These are phyloP conservation scores for Gillenia trifoliata DNA, from an alignment of 306 rosid genomes.

Conservation along the genomic window DNA sequence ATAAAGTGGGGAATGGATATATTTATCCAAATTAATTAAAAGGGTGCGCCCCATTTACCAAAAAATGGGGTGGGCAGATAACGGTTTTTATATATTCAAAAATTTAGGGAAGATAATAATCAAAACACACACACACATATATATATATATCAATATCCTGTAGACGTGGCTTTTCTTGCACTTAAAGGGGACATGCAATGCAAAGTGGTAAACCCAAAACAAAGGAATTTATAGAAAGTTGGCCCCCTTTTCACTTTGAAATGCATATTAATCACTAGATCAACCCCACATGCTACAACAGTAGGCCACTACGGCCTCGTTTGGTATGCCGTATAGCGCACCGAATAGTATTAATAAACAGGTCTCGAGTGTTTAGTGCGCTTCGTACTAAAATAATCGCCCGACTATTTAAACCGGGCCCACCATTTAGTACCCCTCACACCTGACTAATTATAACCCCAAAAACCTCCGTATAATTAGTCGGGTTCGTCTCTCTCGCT, in stretches of 20 bases:
- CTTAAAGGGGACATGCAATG: slow-evolving; percentile 65
- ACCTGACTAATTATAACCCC: too few relatives aligned
- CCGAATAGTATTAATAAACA: too few relatives aligned
- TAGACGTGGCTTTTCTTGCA: slow-evolving; percentile 36
- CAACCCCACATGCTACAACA: neutral
- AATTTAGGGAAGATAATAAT: too few relatives aligned
- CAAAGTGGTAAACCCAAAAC: slow-evolving; percentile 47
- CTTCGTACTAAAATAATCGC: too few relatives aligned
- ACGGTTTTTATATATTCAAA: neutral
- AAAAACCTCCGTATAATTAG: too few relatives aligned
- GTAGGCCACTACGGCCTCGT: too few relatives aligned
- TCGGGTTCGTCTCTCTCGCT: too few relatives aligned
- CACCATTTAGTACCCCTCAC: too few relatives aligned
- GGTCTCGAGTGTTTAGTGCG: too few relatives aligned
- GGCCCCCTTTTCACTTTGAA: slow-evolving; percentile 57
- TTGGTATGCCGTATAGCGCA: too few relatives aligned
- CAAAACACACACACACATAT: too few relatives aligned
- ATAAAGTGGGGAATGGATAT: neutral
- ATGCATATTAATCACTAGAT: neutral
- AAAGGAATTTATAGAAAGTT: slow-evolving; percentile 67
- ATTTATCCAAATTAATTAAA: neutral
- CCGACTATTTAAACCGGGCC: too few relatives aligned
- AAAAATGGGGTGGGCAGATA: slow-evolving; percentile 12
- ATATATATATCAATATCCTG: neutral
- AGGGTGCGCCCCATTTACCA: neutral